Percentiles rank a stretch among this genome's conserved stretches.
Evolutionary conservation across 441 rosid genomes (phyloP).

Genomic region (Breynia disticha): DNA sequence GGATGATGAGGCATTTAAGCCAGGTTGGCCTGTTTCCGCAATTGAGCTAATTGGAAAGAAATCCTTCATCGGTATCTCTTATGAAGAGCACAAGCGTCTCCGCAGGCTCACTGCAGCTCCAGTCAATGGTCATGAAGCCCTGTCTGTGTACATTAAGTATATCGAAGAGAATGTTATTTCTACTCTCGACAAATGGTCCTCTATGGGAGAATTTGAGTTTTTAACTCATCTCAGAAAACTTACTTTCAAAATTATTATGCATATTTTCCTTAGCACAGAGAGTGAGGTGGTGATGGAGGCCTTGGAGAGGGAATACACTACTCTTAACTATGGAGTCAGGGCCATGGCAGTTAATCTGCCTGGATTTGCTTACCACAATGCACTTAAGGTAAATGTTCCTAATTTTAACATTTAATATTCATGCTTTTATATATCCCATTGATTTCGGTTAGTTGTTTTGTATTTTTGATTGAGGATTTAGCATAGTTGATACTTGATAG

Average conservation of each 20-base stretch:
- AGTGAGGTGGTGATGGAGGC: conserved; percentile 53
- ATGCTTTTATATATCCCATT: background rate
- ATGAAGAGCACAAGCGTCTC: conserved; percentile 77
- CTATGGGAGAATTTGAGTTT: conserved; percentile 57
- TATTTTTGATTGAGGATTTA: too few species aligned
- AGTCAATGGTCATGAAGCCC: conserved; percentile 73
- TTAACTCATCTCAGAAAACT: conserved; percentile 60
- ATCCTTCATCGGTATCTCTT: conserved; percentile 58
- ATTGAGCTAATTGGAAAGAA: conserved; percentile 60
- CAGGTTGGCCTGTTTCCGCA: conserved; percentile 81
- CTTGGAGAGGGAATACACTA: conserved; percentile 61
- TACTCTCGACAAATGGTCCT: conserved; percentile 56
- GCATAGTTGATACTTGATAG: too few species aligned
- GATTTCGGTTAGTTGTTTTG: background rate
- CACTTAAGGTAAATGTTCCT: conserved; percentile 45
- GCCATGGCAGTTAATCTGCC: conserved; percentile 86
- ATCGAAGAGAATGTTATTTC: conserved; percentile 52
- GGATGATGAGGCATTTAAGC: conserved; percentile 61
- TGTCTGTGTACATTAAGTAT: conserved; percentile 47
- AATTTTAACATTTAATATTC: background rate
- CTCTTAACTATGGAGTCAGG: conserved; percentile 68
- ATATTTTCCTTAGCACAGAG: conserved; percentile 68
- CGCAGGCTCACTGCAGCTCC: conserved; percentile 68
- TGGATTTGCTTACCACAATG: conserved; percentile 73
- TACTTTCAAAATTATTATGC: conserved; percentile 70